Evolutionary conservation across 306 rosid species (phyloP).

Genomic region (Begonia fuchsioides): DNA sequence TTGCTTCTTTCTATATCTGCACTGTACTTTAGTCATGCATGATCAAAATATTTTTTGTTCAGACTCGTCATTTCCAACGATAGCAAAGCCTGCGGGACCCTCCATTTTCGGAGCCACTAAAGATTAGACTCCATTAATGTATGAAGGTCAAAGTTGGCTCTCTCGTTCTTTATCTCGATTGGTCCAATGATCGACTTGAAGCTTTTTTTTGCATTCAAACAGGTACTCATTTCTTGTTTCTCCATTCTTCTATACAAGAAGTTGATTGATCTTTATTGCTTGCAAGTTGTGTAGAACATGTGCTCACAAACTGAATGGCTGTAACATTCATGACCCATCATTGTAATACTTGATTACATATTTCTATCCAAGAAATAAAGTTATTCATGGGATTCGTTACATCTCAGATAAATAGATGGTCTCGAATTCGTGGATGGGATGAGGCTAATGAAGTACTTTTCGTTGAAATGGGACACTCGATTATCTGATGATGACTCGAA

Average conservation of each 20-base stretch:
- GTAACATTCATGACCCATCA: conserved; percentile 2
- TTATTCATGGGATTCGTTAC: too few relatives aligned
- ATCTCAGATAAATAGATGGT: too few relatives aligned
- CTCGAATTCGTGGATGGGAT: too few relatives aligned
- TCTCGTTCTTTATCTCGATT: conserved; percentile 25
- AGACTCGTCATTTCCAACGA: conserved; percentile 34
- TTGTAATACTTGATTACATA: too few relatives aligned
- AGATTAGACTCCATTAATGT: conserved; percentile 32
- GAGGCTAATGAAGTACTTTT: too few relatives aligned
- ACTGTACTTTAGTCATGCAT: conserved; percentile 27
- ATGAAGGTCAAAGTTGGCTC: conserved; percentile 6
- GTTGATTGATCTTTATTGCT: conserved; percentile 14
- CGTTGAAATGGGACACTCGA: too few relatives aligned
- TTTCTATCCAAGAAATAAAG: too few relatives aligned
- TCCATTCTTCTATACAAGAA: conserved; percentile 3
- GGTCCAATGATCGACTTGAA: conserved; percentile 26
- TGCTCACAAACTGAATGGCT: too few relatives aligned
- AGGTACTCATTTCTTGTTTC: conserved; percentile 21
- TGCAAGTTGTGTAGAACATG: conserved; percentile 11
- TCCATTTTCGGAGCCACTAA: conserved; percentile 49
- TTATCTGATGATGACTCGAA: too few relatives aligned
- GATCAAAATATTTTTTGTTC: conserved; percentile 23
- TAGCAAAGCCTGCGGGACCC: conserved; percentile 42
- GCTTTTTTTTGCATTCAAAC: conserved; percentile 15
- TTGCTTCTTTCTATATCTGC: conserved; percentile 16